Conservation (phyloP, 2,329 filamentous ascomycete species). For the Sclerotiophoma versabilis region DNA sequence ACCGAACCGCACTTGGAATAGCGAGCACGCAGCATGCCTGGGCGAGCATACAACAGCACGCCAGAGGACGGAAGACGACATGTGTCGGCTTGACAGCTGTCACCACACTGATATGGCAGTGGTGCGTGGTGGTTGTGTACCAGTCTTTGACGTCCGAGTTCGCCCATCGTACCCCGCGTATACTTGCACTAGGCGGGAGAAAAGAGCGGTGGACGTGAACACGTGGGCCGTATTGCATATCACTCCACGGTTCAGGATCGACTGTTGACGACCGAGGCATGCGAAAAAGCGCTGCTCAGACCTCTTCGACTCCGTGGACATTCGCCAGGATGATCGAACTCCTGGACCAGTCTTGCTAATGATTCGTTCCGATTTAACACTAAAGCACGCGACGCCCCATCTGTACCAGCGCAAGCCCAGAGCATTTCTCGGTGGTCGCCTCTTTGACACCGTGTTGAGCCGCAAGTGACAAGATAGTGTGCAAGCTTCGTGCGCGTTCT, state of each 20-base stretch:
- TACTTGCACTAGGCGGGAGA: background rate
- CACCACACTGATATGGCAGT: slow-evolving; percentile 12
- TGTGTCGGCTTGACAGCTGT: slow-evolving; percentile 18
- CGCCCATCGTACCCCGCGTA: slow-evolving; percentile 16
- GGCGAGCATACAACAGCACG: slow-evolving; percentile 16
- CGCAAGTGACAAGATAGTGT: background rate
- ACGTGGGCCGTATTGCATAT: slow-evolving; percentile 1
- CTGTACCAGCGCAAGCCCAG: slow-evolving; percentile 5
- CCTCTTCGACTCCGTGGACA: background rate
- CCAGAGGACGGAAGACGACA: background rate
- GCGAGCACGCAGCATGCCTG: slow-evolving; percentile 21
- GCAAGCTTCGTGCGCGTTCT: background rate
- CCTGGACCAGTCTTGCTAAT: background rate
- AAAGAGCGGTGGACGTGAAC: slow-evolving; percentile 7
- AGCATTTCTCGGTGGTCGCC: background rate
- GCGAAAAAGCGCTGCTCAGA: background rate
- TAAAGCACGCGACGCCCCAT: slow-evolving; percentile 3
- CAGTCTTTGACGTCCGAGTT: background rate
- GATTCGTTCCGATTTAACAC: background rate
- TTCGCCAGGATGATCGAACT: background rate
- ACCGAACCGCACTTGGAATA: slow-evolving; percentile 27
- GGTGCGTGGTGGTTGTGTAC: slow-evolving; percentile 5
- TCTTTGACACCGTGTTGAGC: background rate
- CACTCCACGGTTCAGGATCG: slow-evolving; percentile 6
- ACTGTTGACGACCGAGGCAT: background rate